Evolutionary conservation across 257 asterid species (phyloP).

Genomic region (Schizonepeta tenuifolia): DNA sequence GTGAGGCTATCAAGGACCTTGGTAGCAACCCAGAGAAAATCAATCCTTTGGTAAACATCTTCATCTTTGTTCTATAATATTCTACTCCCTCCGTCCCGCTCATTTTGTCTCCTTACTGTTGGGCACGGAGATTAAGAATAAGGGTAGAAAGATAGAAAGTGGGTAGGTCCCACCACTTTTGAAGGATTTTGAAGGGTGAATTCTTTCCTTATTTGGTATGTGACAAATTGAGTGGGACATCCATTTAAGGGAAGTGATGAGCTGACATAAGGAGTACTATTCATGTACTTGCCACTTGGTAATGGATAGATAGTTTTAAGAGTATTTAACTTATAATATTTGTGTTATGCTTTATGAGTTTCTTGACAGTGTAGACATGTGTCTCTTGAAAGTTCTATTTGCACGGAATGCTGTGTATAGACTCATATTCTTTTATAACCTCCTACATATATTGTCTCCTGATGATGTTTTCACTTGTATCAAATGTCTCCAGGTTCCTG

Average conservation of each 20-base stretch:
- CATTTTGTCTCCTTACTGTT: no score
- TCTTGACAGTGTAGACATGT: neutral
- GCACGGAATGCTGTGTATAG: neutral
- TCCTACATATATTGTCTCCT: slow-evolving; percentile 2
- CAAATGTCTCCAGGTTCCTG: slow-evolving; percentile 70
- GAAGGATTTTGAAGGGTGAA: no score
- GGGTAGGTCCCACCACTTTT: no score
- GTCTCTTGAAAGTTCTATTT: neutral
- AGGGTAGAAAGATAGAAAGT: no score
- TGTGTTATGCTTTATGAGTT: neutral
- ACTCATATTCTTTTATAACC: neutral
- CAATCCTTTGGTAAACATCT: slow-evolving; percentile 73
- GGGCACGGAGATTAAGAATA: no score
- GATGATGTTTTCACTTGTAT: slow-evolving; percentile 2
- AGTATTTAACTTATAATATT: neutral
- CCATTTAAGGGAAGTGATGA: no score
- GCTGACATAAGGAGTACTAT: no score
- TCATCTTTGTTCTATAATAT: slow-evolving; percentile 20
- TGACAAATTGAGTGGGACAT: no score
- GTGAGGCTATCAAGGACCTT: slow-evolving; percentile 88
- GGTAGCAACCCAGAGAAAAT: slow-evolving; percentile 79
- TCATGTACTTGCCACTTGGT: slow-evolving; percentile 7
- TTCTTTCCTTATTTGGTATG: no score
- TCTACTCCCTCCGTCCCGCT: no score
- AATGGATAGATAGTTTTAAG: neutral